Evolutionary conservation across 164 flowering plant species (phyloP), one percentile per base, ranked within the genome.

Genomic region (Tetrastigma voinierianum): DNA sequence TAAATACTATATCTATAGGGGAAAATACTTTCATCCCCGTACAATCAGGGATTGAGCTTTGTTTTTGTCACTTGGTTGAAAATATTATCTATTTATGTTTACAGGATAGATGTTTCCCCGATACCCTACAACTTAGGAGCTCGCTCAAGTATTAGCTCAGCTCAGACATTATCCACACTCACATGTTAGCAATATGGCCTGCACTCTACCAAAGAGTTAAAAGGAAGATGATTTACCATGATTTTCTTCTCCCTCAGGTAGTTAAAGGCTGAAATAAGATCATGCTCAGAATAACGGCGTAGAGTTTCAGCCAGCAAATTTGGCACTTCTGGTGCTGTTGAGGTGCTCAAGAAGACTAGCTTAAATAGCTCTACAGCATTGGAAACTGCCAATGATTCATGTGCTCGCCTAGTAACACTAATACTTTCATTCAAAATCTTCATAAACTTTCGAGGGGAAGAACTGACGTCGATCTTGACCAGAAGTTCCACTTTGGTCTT

Each of bases 301-400:
- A 96, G 68, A 56, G 94, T 88, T 74, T 85, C 90, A 51, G 87
- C 90, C 48, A 93, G 80, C 75, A 89, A 66, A 66, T 67, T 83
- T 59, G 91, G 87, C 64, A 83, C 85, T 63, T n/a, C n/a, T 4
- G 86, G 79, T 61, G 88, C 80, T 53, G 74, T 76, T 57, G 97
- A 81, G 66, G 78, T 80, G 82, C 84, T 89, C 76, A 96, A 70
- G 70, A 96, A 90, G 45, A 90, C 81, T 46, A 96, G 91, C 85
- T 96, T 92, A 61, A 88, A 84, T 47, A 93, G 86, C 82, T 96
- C 98, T 66, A 84, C 84, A 61, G 97, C 98, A 86, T 78, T 90
- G 46, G 99, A 86, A 75, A 90, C 83, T 54, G 99, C 91, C 80
- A 93, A 76, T 20, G 96, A 92, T 59, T 86, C 74, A 48, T 68